Conservation (phyloP, 1,139 yeast species). For the Komagataea norvegica region DNA sequence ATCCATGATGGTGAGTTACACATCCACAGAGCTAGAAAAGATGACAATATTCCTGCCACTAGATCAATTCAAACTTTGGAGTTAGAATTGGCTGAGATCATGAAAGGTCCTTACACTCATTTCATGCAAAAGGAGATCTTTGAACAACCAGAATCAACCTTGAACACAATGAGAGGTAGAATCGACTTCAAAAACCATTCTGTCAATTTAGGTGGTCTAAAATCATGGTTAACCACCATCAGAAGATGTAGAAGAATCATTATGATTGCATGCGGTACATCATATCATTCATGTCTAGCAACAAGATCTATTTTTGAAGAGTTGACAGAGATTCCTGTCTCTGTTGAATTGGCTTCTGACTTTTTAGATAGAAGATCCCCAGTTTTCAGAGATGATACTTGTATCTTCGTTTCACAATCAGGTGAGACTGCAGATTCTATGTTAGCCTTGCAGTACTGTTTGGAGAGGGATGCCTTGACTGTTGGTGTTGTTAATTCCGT, state of each 20-base stretch:
- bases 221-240: conserved; percentile 78
- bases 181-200: conserved; percentile 78
- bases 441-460: conserved; percentile 91
- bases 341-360: conserved; percentile 96
- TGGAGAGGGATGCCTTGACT: conserved; percentile 95
- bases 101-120: conserved; percentile 95
- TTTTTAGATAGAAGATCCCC: conserved; percentile 94
- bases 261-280: conserved; percentile 99
- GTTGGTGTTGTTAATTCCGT: conserved; percentile 95
- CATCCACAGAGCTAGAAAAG: conserved; percentile 92
- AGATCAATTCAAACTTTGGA: conserved; percentile 96
- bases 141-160: conserved; percentile 97
- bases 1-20: conserved; percentile 97
- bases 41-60: conserved; percentile 85
- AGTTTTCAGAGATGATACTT: conserved; percentile 95
- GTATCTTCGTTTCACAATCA: conserved; percentile 96
- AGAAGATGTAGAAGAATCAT: conserved; percentile 93
- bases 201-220: conserved; percentile 87
- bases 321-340: conserved; percentile 91
- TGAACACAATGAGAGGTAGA: conserved; percentile 99
- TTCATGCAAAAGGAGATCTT: conserved; percentile 99
- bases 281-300: conserved; percentile 96
- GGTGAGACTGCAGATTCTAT: conserved; percentile 99
- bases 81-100: conserved; percentile 94
- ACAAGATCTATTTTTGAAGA: conserved; percentile 96